Evolutionary conservation across 306 rosid genomes (phyloP), one percentile per base, ranked within the genome.

Genomic region (Sicyos baderoa): DNA sequence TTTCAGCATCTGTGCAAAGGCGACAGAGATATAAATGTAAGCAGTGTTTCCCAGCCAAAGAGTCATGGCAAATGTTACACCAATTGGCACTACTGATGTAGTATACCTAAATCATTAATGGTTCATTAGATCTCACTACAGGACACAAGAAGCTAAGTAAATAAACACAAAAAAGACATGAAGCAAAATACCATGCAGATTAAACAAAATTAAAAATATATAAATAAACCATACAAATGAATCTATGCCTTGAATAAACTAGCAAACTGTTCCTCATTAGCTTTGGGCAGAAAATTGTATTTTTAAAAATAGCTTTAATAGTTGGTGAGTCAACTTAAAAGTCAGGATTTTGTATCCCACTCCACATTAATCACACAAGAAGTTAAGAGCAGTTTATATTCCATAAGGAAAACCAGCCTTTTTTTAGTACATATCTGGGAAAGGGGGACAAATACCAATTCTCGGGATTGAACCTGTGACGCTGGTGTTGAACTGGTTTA

Each of bases 31-130:
- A 80, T 93, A 93, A 62, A 93, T 80, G 84, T 93, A 93, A 62
- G 99, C 99, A 64, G 99, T 93, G 82, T 93, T 93, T 76, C 99
- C 99, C 76, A 93, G 86, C 99, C 97, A 93, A 78, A 93, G 99
- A 64, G 99, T 93, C 97, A 93, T 82, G 51, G 99, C 99, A 81
- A 93, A 93, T 91, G 84, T 90, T 70, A 94, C 97, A 72, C 99
- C 96, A 75, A 93, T 93, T 61, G 99, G 99, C 81, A 88, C 82
- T 44, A 93, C 99, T 12, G 99, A 93, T 58, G 91, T 81, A 71
- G 77, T 81, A 61, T 93, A 93, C 83, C 99, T 93, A 90, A 62
- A 83, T 70, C 79, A 85, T 47, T 58, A 76, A 55, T 72, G 77
- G 75, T 65, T 68, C 64, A 49, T 81, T 80, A 82, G 74, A 44